Percentiles rank a stretch among this genome's conserved stretches.
phyloP scores from a whole-genome alignment of 371 early-diverging fungal species.

The Mortierella sp. region DNA sequence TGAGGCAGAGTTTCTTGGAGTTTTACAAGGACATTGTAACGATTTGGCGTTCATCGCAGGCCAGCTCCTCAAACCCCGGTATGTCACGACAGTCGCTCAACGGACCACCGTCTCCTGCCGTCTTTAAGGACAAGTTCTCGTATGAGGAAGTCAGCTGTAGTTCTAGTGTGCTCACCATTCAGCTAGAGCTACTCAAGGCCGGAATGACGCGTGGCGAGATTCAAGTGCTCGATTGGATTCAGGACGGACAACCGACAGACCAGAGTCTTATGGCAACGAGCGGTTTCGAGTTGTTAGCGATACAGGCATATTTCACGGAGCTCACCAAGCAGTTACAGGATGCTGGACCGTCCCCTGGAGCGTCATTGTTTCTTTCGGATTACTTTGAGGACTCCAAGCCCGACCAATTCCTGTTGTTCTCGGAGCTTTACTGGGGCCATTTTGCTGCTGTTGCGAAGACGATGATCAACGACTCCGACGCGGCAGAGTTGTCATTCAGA shows the following conservation, averaged over 20 bases:
- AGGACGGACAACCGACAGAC: constrained; percentile 11
- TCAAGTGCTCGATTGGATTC: constrained; percentile 32
- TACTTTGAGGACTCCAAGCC: constrained; percentile 43
- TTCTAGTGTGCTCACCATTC: constrained; percentile 37
- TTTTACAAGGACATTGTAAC: constrained; percentile 27
- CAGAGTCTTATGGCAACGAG: constrained; percentile 21
- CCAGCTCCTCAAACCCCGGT: background rate
- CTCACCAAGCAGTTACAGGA: constrained; percentile 14
- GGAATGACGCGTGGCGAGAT: constrained; percentile 50
- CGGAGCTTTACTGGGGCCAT: constrained; percentile 48
- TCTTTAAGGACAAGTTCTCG: constrained; percentile 32
- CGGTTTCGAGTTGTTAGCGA: constrained; percentile 32
- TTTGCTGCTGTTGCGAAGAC: constrained; percentile 53
- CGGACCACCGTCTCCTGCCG: background rate
- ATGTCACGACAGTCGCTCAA: constrained; percentile 16
- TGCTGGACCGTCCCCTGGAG: constrained; percentile 10
- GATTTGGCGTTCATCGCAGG: constrained; percentile 20
- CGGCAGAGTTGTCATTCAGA: background rate
- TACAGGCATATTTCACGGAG: constrained; percentile 34
- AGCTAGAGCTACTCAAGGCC: constrained; percentile 32
- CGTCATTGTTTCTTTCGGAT: constrained; percentile 31
- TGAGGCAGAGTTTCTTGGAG: constrained; percentile 40
- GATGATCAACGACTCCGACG: constrained; percentile 37
- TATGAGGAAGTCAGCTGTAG: constrained; percentile 53
- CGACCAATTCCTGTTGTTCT: constrained; percentile 44